Percentiles rank a stretch among this genome's conserved stretches.
Conservation (phyloP, 768 basidiomycete species). For the Postia placenta region DNA sequence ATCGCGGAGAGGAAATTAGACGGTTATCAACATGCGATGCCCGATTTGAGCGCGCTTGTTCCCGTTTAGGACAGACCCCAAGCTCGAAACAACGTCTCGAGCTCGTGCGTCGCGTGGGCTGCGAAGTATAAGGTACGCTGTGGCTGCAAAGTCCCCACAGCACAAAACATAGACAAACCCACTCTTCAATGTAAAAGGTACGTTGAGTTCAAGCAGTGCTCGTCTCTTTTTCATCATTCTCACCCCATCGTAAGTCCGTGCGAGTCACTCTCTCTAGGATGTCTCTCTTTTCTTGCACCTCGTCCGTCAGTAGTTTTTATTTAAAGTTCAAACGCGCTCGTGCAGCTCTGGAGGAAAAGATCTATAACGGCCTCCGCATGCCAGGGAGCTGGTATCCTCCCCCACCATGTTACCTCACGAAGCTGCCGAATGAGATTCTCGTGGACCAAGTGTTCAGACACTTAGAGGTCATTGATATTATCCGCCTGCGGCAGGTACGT, state of each 20-base stretch:
- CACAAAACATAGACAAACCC: background rate
- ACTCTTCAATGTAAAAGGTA: no score
- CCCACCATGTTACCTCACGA: background rate
- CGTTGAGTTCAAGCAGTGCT: no score
- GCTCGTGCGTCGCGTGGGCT: background rate
- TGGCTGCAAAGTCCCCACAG: background rate
- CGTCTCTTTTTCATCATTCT: no score
- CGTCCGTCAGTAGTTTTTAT: no score
- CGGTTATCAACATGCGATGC: no score
- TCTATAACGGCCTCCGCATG: no score
- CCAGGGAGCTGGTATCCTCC: background rate
- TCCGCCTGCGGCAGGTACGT: conserved; percentile 31
- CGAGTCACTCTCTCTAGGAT: background rate
- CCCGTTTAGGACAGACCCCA: background rate
- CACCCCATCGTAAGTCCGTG: background rate
- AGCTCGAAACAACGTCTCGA: no score
- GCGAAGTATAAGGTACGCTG: background rate
- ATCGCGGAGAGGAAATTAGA: no score
- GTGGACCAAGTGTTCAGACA: conserved; percentile 29
- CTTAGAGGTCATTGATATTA: conserved; percentile 33
- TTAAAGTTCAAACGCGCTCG: no score
- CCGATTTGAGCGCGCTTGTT: background rate
- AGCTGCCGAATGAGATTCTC: conserved; percentile 32
- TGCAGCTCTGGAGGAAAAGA: no score
- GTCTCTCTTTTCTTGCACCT: background rate